Evolutionary conservation across 2,329 filamentous ascomycete genomes (phyloP).

Genomic region (Penicillium sp.): DNA sequence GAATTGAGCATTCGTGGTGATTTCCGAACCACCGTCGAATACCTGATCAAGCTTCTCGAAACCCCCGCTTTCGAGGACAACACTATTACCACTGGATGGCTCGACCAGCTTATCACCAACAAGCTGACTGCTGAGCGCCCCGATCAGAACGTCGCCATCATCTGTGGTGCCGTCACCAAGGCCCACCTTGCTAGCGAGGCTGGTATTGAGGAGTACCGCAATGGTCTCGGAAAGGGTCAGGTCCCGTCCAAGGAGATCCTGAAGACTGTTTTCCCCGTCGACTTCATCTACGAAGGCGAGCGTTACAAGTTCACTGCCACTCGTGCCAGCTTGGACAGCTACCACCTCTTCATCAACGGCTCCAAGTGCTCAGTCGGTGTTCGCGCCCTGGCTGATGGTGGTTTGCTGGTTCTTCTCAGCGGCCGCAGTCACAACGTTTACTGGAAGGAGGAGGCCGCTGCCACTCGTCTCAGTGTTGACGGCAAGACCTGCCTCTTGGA

Average conservation of each 20-base stretch:
- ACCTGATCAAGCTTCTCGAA: conserved; percentile 97
- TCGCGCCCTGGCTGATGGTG: conserved; percentile 88
- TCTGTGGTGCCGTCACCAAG: conserved; percentile 92
- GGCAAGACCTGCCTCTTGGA: conserved; percentile 97
- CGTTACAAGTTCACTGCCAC: conserved; percentile 99
- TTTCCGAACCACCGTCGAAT: conserved; percentile 97
- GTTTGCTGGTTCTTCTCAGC: conserved; percentile 83
- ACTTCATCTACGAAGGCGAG: conserved; percentile 97
- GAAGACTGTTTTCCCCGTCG: conserved; percentile 95
- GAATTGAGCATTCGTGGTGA: conserved; percentile 99
- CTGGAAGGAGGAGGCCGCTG: conserved; percentile 98
- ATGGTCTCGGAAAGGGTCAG: conserved; percentile 92
- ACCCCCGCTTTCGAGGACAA: conserved; percentile 98
- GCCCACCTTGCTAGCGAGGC: conserved; percentile 91
- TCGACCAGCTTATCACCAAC: conserved; percentile 97
- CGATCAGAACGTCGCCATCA: conserved; percentile 87
- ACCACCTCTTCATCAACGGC: conserved; percentile 98
- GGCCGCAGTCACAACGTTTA: conserved; percentile 97
- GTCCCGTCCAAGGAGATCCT: conserved; percentile 94
- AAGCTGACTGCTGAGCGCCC: conserved; percentile 95
- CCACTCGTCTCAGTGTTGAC: conserved; percentile 92
- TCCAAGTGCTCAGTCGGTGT: conserved; percentile 94
- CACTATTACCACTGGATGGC: conserved; percentile 98
- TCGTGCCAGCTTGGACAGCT: conserved; percentile 86
- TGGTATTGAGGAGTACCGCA: conserved; percentile 82